Conservation (phyloP, 2,329 filamentous ascomycete species). For the Alternaria sp. region DNA sequence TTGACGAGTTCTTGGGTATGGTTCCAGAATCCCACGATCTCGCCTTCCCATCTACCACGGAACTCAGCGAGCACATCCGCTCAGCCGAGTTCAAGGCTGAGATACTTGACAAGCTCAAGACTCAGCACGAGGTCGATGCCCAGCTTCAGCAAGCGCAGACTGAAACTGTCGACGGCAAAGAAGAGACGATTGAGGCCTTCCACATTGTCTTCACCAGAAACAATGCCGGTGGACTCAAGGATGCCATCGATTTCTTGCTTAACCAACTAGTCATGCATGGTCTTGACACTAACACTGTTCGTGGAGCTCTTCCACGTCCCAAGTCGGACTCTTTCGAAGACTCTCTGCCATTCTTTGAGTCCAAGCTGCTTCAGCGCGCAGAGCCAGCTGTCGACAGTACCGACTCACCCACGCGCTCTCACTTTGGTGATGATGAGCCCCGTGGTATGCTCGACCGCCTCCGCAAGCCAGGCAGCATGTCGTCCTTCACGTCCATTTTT, state of each 20-base stretch:
- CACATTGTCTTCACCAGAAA: slow-evolving; percentile 82
- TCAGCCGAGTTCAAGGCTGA: slow-evolving; percentile 82
- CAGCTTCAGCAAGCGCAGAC: slow-evolving; percentile 65
- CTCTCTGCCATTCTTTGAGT: slow-evolving; percentile 94
- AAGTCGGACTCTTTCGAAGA: slow-evolving; percentile 99
- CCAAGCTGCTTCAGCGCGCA: slow-evolving; percentile 92
- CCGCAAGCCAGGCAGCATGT: slow-evolving; percentile 92
- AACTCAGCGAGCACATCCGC: slow-evolving; percentile 81
- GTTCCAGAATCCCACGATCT: slow-evolving; percentile 96
- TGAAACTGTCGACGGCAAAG: slow-evolving; percentile 51
- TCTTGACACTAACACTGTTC: slow-evolving; percentile 83
- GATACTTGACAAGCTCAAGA: slow-evolving; percentile 82
- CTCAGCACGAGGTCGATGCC: slow-evolving; percentile 90
- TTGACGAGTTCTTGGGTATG: slow-evolving; percentile 96
- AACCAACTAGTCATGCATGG: slow-evolving; percentile 83
- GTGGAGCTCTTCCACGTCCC: slow-evolving; percentile 94
- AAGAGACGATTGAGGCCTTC: slow-evolving; percentile 54
- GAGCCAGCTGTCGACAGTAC: slow-evolving; percentile 75
- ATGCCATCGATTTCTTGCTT: slow-evolving; percentile 94
- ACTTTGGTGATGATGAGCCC: slow-evolving; percentile 84
- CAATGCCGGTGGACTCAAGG: slow-evolving; percentile 92
- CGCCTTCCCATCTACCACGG: slow-evolving; percentile 75
- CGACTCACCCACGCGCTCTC: slow-evolving; percentile 86
- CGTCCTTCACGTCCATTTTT: slow-evolving; percentile 93
- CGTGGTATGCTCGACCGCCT: slow-evolving; percentile 85